Conservation (phyloP, 2,329 filamentous ascomycete genomes). For the Pseudogymnoascus sp. region DNA sequence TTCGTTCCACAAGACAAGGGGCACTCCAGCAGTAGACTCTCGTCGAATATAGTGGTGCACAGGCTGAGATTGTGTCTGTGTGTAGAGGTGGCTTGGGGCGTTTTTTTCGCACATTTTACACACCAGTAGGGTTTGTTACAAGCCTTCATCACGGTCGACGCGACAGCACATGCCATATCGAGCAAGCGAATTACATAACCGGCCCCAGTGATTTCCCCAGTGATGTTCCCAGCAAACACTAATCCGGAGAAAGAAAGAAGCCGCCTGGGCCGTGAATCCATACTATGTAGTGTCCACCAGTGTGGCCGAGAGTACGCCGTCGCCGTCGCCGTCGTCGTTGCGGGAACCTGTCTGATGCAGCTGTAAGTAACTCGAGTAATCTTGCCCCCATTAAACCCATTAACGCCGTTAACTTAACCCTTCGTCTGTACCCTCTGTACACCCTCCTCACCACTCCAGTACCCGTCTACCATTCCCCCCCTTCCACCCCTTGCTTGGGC, state of each 20-base stretch:
- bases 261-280: neutral
- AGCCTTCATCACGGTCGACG: no score
- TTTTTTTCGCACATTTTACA: no score
- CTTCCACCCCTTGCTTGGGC: neutral
- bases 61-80: neutral
- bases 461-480: no score
- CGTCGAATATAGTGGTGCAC: neutral
- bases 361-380: no score
- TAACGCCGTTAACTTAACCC: no score
- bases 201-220: neutral
- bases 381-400: no score
- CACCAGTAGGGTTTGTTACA: neutral
- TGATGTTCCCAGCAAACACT: no score
- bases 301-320: neutral
- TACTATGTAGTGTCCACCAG: no score
- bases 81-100: neutral
- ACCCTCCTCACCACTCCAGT: no score
- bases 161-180: neutral
- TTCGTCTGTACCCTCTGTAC: no score
- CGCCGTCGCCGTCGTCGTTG: no score
- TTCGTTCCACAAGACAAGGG: no score
- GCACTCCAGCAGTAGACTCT: neutral
- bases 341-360: neutral
- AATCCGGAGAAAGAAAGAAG: neutral
- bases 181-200: constrained; percentile 1